These are phyloP conservation scores for Wickerhamomyces rabaulensis DNA, from an alignment of 805 yeast genomes.

Conservation along the genomic window DNA sequence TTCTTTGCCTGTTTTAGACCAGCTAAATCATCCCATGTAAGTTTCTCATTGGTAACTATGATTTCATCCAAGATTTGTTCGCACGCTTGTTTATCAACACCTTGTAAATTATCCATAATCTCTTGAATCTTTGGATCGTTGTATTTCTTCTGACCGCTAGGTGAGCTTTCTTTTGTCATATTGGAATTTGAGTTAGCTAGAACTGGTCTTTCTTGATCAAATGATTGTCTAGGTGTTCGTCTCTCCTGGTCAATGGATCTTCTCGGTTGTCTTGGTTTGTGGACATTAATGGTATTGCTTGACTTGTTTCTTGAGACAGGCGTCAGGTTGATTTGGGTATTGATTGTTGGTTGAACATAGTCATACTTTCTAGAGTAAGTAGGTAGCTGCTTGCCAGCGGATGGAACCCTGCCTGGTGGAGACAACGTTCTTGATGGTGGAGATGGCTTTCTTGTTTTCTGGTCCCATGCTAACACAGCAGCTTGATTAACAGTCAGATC, in stretches of 20 bases:
- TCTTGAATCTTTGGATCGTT: slow-evolving; percentile 20
- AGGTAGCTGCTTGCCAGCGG: slow-evolving; percentile 1
- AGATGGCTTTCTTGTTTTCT: slow-evolving; percentile 9
- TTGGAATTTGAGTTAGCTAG: neutral
- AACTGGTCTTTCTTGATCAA: neutral
- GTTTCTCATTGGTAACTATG: slow-evolving; percentile 84
- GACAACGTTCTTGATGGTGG: slow-evolving; percentile 13
- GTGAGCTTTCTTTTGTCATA: neutral
- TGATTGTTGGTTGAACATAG: slow-evolving; percentile 22
- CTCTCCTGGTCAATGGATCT: neutral
- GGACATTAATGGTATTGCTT: neutral
- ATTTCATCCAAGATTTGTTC: slow-evolving; percentile 84
- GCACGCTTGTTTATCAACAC: slow-evolving; percentile 77
- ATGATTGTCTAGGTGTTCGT: neutral
- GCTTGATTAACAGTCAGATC: slow-evolving; percentile 22
- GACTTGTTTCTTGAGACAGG: slow-evolving; percentile 7
- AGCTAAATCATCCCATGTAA: slow-evolving; percentile 92
- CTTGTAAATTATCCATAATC: slow-evolving; percentile 36
- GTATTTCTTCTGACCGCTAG: slow-evolving; percentile 6
- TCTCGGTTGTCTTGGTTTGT: neutral
- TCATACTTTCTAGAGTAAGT: slow-evolving; percentile 14
- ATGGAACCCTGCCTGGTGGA: slow-evolving; percentile 3
- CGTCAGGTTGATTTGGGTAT: slow-evolving; percentile 23
- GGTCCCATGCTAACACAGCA: slow-evolving; percentile 24
- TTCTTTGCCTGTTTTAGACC: slow-evolving; percentile 87